Evolutionary conservation across 352 stramenopile genomes (phyloP).

Genomic region (Elongisporangium senticosum): DNA sequence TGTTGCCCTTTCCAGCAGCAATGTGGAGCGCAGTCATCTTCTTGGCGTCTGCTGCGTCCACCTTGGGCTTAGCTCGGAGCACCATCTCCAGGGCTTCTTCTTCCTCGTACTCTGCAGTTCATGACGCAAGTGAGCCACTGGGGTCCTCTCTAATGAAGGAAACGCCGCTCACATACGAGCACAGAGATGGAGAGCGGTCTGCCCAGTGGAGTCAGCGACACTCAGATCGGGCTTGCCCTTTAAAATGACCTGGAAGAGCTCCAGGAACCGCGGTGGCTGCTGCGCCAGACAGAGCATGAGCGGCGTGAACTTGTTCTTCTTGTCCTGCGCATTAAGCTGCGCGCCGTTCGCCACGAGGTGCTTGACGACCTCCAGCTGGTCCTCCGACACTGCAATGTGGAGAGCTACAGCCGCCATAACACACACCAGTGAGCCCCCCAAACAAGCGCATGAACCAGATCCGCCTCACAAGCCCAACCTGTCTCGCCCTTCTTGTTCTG

Average conservation of each 20-base stretch:
- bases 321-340: slow-evolving; percentile 68
- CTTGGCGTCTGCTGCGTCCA: slow-evolving; percentile 56
- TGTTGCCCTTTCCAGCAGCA: slow-evolving; percentile 53
- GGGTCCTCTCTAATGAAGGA: neutral
- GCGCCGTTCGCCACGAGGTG: slow-evolving; percentile 62
- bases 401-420: slow-evolving; percentile 28
- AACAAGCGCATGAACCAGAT: neutral
- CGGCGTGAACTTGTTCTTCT: slow-evolving; percentile 72
- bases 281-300: slow-evolving; percentile 73
- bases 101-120: slow-evolving; percentile 56
- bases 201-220: slow-evolving; percentile 52
- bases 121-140: too few relatives aligned
- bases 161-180: slow-evolving; percentile 27
- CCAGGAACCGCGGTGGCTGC: slow-evolving; percentile 53
- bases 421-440: neutral
- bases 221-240: slow-evolving; percentile 68
- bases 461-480: slow-evolving; percentile 18
- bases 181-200: slow-evolving; percentile 62
- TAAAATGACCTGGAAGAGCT: slow-evolving; percentile 57
- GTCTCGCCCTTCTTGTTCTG: slow-evolving; percentile 85
- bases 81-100: slow-evolving; percentile 53
- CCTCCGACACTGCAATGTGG: slow-evolving; percentile 65
- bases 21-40: slow-evolving; percentile 76
- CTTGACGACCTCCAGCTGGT: slow-evolving; percentile 66
- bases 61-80: slow-evolving; percentile 49